Base-by-base conservation (phyloP, 1,139 yeast genomes). In the Scheffersomyces insectosa region DNA sequence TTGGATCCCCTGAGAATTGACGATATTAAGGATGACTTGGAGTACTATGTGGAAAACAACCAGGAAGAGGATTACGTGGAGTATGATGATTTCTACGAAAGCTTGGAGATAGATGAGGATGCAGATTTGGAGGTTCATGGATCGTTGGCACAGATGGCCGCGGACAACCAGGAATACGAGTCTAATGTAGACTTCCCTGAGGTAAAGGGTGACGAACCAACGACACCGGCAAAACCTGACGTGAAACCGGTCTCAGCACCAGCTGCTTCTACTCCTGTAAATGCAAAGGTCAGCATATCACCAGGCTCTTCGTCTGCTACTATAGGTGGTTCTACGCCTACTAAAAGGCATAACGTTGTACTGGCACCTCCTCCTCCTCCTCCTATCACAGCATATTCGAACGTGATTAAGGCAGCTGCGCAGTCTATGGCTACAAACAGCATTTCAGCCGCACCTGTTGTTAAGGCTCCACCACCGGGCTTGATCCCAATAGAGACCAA, bases 21-120 rank as follows among this genome's bases (percentile, higher is more conserved):
- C 56, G 85, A 79, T 28, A 80, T 89, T 45, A 85, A 85, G 58
- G 99, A 95, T 46, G 98, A 93, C 63, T 87, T 95, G 60, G 89
- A 81, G 54, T 93, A 91, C 66, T 93, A 90, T 62, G 96, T 95
- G 37, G 98, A 93, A 50, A 88, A 93, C 50, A 95, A 93, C 60
- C 95, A 88, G 65, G 97, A 90, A 45, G 96, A 85, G n/a, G 97
- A 91, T 57, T 95, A 90, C 63, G 88, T 93, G 20, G 98, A 93
- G 59, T 96, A 93, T 63, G 98, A 93, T 56, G 93, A 90, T 30
- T 82, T 93, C 50, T 93, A 93, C 62, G 98, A 93, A 54, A 90
- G 83, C 45, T 77, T 93, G 51, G 93, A 88, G 42, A 77, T 89
- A 41, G 89, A 82, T 43, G 89, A 84, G 37, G 56, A 53, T 23